Evolutionary conservation across 768 basidiomycete genomes (phyloP), one percentile per base, ranked within the genome.

Genomic region (Kwoniella dejecticola): DNA sequence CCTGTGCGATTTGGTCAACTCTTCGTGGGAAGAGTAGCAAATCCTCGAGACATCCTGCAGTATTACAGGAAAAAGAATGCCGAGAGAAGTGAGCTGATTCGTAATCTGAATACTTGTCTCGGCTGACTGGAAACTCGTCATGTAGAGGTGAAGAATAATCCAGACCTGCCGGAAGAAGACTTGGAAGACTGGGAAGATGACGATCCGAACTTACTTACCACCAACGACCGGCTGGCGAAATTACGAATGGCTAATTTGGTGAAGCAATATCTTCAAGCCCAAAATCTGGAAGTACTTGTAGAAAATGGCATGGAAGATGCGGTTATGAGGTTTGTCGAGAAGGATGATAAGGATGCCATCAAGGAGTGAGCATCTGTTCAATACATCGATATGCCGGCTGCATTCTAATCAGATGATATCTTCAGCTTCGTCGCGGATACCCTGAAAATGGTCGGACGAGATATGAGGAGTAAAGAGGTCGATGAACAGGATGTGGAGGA

Each of bases 1-100:
- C 94, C 95, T 23, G 88, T 95, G 52, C 88, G 96, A 10, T 96
- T 99, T 76, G 95, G 96, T 1, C 93, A 95, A 76, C 90, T 95
- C 76, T 97, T 97, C 78, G 85, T 87, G 67, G 91, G 90, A 1
- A 84, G 84, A 21, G 84, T 98, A 33, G 96, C 96, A 11, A 99
- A 99, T 75, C 95, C 96, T 15, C 85, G 91, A 26, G 95, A 98
- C 75, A 85, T 96, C 23, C 85, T 99, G 27, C 85, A 90, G 33
- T 98, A 96, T 80, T 88, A 91, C 76, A 87, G 91, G 21, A 83
- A 88, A 41, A 91, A 90, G 79, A 87, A 87, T 70, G 81, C 83
- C 0, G 82, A 58, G 53, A 48, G 59, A 47, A 74, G 77, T 76
- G 42, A 60, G 76, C 29, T 23, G 23, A n/a, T 7, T 15, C 31